Conservation (phyloP, 495 filamentous ascomycete genomes). For the Hypoxylon perforatum region DNA sequence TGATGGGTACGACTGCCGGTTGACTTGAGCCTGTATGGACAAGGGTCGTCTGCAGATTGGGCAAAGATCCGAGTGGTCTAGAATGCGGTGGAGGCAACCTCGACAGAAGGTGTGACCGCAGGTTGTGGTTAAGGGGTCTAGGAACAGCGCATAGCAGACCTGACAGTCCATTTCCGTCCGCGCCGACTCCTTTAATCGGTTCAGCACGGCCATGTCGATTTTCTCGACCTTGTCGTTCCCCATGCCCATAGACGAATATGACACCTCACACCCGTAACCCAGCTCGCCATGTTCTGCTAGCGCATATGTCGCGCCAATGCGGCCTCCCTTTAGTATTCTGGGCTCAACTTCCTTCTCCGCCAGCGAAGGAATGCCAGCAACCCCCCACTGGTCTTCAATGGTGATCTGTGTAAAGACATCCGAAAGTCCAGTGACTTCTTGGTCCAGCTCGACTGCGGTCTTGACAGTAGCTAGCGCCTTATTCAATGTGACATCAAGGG, state of each 20-base stretch:
- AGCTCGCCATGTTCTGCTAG: conserved; percentile 40
- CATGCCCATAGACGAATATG: conserved; percentile 57
- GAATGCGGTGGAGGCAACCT: conserved; percentile 75
- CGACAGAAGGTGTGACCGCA: conserved; percentile 94
- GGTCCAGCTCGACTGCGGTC: conserved; percentile 55
- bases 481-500: conserved; percentile 76
- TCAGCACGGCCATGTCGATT: conserved; percentile 64
- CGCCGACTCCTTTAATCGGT: conserved; percentile 67
- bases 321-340: conserved; percentile 60
- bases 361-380: conserved; percentile 54
- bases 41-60: conserved; percentile 79
- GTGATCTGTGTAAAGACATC: conserved; percentile 49
- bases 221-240: conserved; percentile 50
- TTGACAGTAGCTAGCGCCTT: conserved; percentile 69
- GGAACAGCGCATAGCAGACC: conserved; percentile 82
- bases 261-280: conserved; percentile 41
- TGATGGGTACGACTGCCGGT: conserved; percentile 59
- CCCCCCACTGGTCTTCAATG: conserved; percentile 55
- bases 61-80: conserved; percentile 81
- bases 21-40: conserved; percentile 67
- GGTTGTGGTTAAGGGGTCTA: conserved; percentile 82
- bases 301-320: conserved; percentile 67
- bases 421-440: conserved; percentile 40
- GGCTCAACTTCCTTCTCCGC: conserved; percentile 45
- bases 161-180: conserved; percentile 84